Evolutionary conservation across 495 filamentous ascomycete species (phyloP).

Genomic region (Peziza echinospora): DNA sequence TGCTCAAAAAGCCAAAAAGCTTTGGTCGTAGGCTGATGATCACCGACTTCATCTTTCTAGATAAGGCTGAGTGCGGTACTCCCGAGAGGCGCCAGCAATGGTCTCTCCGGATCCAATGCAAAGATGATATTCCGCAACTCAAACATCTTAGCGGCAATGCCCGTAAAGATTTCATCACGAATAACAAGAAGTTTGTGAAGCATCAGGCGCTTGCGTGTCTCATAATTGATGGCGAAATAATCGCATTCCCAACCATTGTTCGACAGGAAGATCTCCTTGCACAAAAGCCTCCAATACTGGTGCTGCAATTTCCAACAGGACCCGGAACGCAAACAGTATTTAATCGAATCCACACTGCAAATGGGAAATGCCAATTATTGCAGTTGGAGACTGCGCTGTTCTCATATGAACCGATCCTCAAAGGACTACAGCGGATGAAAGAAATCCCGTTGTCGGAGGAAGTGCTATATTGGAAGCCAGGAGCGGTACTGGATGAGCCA

Average conservation of each 20-base stretch:
- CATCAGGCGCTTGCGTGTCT: constrained; percentile 43
- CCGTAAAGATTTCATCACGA: constrained; percentile 23
- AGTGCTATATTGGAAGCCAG: constrained; percentile 24
- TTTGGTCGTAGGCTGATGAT: constrained; percentile 17
- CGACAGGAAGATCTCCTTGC: constrained; percentile 33
- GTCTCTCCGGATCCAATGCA: constrained; percentile 26
- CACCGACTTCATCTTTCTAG: constrained; percentile 12
- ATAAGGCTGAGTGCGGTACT: constrained; percentile 9
- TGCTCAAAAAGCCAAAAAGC: constrained; percentile 25
- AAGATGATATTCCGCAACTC: constrained; percentile 27
- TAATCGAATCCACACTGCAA: neutral
- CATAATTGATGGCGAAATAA: constrained; percentile 26
- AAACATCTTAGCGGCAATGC: constrained; percentile 11
- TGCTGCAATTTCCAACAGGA: constrained; percentile 21
- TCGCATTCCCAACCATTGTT: constrained; percentile 41
- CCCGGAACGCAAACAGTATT: neutral
- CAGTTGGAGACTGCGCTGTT: constrained; percentile 46
- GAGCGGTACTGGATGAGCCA: constrained; percentile 9
- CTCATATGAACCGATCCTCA: constrained; percentile 48
- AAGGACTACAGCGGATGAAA: constrained; percentile 32
- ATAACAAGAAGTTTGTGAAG: constrained; percentile 30
- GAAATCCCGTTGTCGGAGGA: constrained; percentile 32
- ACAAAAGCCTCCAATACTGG: constrained; percentile 26
- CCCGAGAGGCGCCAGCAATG: constrained; percentile 21
- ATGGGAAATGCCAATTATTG: constrained; percentile 28